Evolutionary conservation across 2,329 filamentous ascomycete species (phyloP), one percentile per base, ranked within the genome.

Genomic region (Domatiomyces catenatus): DNA sequence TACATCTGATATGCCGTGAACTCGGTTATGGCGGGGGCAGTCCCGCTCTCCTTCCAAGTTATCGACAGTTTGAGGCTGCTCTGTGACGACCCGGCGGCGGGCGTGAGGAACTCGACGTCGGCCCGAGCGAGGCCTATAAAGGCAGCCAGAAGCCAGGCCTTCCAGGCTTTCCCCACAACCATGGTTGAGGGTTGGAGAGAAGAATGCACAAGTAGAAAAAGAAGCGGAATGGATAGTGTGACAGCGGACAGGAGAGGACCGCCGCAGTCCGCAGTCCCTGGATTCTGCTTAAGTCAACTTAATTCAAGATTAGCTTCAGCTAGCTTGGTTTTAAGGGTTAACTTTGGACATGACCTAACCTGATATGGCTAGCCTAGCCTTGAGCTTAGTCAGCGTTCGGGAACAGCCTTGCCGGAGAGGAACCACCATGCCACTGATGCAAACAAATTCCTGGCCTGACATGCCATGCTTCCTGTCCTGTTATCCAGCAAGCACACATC

Each of bases 1-100:
- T 74, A 75, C 46, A 84, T 63, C 53, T 75, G 68, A 62, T 79
- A 84, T 17, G 70, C 69, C 1, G 66, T 62, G 43, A 81, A 67
- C 51, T 75, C 69, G 6, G 71, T 60, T 36, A 80, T 61, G 2
- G 66, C 60, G 1, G 78, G 76, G 44, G 68, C 63, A 18, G 65
- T 65, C 42, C 74, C 74, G 24, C 71, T 72, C 17, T 81, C 77
- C 52, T 69, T 67, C 78, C 78, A 83, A 56, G 70, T 66, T 17
- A 80, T 68, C 3, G 69, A 69, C 46, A 83, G 67, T 12, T 71
- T 62, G 49, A 70, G 67, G 45, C 74, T 76, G 46, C 70, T 63
- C 19, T 79, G 56, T 12, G 68, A 68, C 17, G 70, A 67, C 46
- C 76, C 79, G 19, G 74, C 69, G 26, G 67, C 64, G 5, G 79